Base-by-base conservation (phyloP, 176 grass and related monocot genomes). In the Musa schizocarpa region DNA sequence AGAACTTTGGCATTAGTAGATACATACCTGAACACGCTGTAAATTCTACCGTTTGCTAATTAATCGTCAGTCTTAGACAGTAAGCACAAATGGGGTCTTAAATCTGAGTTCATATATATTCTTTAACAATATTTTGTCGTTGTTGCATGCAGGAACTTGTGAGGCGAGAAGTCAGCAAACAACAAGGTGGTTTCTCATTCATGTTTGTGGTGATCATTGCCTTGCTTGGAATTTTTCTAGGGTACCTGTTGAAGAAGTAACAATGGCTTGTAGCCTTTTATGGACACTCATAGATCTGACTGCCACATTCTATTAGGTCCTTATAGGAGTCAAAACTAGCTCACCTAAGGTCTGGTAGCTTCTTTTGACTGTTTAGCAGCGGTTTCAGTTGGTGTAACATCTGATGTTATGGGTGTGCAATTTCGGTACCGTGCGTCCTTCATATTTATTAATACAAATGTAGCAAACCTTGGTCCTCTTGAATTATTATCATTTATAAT, bases 191-290 rank as follows among this genome's bases (percentile, higher is more conserved):
- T 6, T 84, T 92, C 73, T 89, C 86, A 1, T 77, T 82, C 49
- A 14, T 72, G 48, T 86, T 92, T 57, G 53, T 92, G 52, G 9
- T 82, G 51, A 59, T 74, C 1, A 62, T 82, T 65, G 86, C 54
- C 17, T 34, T 89, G 73, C 76, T 88, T 58, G 78, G 86, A 71
- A 57, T 89, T 23, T 55, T 92, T 80, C 63, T 92, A 23, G 86
- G 86, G 13, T 92, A 82, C 76, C 25, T 92, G 83, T 75, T 86
- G 71, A 89, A 86, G 69, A 92, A 81, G 79, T 92, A 69, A 88
- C 48, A 66, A 72, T 9, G 17, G 16, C 29, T 2, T n/a, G 11
- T 29, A 67, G 22, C 64, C 53, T 52, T 27, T 9, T 55, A 2
- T 19, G 72, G 68, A 71, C 34, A 29, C 21, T 43, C 34, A 56